phyloP scores from a whole-genome alignment of 2,329 filamentous ascomycete genomes.

The Alternaria viburni region DNA sequence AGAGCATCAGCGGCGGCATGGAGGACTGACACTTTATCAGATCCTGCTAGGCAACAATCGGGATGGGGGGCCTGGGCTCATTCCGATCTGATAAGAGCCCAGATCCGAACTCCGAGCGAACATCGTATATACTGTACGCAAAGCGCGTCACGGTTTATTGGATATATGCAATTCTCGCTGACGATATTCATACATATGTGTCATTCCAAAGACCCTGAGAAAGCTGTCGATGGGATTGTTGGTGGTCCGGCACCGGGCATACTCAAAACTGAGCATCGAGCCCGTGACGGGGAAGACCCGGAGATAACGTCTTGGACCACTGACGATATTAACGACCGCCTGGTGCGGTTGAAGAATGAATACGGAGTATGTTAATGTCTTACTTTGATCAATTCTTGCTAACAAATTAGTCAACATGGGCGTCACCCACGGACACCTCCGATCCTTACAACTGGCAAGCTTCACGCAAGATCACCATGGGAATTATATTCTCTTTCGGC shows the following conservation, averaged over 20 bases:
- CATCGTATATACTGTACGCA: neutral
- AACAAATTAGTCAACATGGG: neutral
- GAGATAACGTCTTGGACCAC: neutral
- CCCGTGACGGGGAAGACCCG: neutral
- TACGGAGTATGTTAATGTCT: neutral
- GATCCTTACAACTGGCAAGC: slow-evolving; percentile 43
- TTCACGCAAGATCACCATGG: slow-evolving; percentile 24
- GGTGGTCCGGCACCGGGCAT: neutral
- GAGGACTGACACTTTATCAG: neutral
- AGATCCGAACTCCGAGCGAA: neutral
- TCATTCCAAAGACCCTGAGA: neutral
- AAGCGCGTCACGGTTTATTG: neutral
- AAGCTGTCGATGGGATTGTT: neutral
- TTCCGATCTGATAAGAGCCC: neutral
- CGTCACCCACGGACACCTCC: slow-evolving; percentile 24
- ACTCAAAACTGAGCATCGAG: neutral
- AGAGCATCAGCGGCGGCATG: neutral
- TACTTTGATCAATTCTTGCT: neutral
- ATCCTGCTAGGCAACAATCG: neutral
- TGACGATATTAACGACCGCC: neutral
- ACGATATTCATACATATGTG: neutral
- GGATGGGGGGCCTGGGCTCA: neutral
- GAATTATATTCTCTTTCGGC: slow-evolving; percentile 12
- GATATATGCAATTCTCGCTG: neutral
- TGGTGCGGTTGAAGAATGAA: neutral